Base-by-base conservation (phyloP, 805 yeast species). In the Kuraishia hungarica region DNA sequence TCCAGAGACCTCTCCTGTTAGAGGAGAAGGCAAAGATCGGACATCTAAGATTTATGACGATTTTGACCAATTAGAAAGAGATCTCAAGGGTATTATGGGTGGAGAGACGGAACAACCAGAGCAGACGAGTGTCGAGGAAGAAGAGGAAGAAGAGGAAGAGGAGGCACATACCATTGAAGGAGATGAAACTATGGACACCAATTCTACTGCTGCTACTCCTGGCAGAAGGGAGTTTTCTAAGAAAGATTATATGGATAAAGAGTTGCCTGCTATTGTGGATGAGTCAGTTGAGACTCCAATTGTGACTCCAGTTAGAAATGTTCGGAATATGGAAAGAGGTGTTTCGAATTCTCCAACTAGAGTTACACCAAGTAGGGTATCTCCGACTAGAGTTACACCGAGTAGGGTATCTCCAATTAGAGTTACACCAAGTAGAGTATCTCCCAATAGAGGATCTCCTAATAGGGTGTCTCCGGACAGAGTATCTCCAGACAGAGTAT, bases 51-150 rank as follows among this genome's bases (percentile, higher is more conserved):
- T 68, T 20, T 15, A 39, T n/a, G 46, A 28, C 43, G 53, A 52
- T 19, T 19, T 52, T 46, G 70, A 65, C 50, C 57, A 63, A 46
- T 53, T 68, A 17, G 70, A 68, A 53, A 56, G 59, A 2, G 62
- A 67, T 48, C 52, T 68, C 24, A 58, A 58, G 60, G 64, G 60
- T 22, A 59, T 66, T 15, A 50, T 68, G 56, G 54, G 17, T 7
- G 51, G 13, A 17, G 21, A 28, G 19, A 24, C 43, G 11, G 46
- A 50, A 15, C 43, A 8, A 17, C n/a, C 43, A 15, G 43, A 35
- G 17, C 17, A 17, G 10, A 5, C 29, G 10, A 26, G 8, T 26
- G 43, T 13, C 43, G 43, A 15, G 11, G 43, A 10, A 35, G 43
- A 13, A 10, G n/a, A 11, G 11, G 35, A 6, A 28, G 35, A 28